A percentile compares a stretch with the other conserved stretches of the same genome.
Conservation (phyloP, 2,329 filamentous ascomycete genomes). For the Pochonia chlamydosporia region DNA sequence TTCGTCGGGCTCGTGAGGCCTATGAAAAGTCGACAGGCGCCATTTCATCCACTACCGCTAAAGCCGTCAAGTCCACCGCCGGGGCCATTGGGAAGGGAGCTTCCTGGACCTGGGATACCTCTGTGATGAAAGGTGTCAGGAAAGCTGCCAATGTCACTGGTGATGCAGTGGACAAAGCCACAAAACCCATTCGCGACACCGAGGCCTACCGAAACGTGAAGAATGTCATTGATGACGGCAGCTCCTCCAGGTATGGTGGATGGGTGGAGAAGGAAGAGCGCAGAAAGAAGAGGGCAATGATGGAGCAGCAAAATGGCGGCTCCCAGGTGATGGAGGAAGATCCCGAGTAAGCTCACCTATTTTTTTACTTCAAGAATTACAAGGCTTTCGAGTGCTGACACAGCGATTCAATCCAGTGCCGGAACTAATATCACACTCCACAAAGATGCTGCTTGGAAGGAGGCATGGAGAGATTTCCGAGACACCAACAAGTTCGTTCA, state of each 20-base stretch:
- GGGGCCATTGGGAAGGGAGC: conserved; percentile 85
- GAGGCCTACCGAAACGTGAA: conserved; percentile 94
- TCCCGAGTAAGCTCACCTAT: conserved; percentile 61
- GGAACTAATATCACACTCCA: conserved; percentile 92
- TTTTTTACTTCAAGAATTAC: background rate
- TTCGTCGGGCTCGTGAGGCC: conserved; percentile 77
- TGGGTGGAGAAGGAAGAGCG: conserved; percentile 97
- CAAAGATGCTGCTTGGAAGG: conserved; percentile 96
- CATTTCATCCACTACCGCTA: conserved; percentile 70
- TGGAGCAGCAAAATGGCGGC: conserved; percentile 55
- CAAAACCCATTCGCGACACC: conserved; percentile 86
- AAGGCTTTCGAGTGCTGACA: background rate
- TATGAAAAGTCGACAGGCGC: conserved; percentile 83
- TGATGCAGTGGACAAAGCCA: conserved; percentile 87
- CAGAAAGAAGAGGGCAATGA: conserved; percentile 66
- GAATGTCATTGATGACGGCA: conserved; percentile 93
- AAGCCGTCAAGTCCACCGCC: conserved; percentile 79
- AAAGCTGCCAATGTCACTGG: conserved; percentile 82
- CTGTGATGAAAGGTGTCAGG: conserved; percentile 84
- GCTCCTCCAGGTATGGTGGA: conserved; percentile 90
- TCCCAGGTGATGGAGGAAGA: conserved; percentile 71
- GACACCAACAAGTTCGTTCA: conserved; percentile 87
- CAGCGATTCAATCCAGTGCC: conserved; percentile 51
- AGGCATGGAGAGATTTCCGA: conserved; percentile 94
- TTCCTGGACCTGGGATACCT: conserved; percentile 94